Evolutionary conservation across 176 grass and related monocot genomes (phyloP).

Genomic region (Bothriochloa decipiens): DNA sequence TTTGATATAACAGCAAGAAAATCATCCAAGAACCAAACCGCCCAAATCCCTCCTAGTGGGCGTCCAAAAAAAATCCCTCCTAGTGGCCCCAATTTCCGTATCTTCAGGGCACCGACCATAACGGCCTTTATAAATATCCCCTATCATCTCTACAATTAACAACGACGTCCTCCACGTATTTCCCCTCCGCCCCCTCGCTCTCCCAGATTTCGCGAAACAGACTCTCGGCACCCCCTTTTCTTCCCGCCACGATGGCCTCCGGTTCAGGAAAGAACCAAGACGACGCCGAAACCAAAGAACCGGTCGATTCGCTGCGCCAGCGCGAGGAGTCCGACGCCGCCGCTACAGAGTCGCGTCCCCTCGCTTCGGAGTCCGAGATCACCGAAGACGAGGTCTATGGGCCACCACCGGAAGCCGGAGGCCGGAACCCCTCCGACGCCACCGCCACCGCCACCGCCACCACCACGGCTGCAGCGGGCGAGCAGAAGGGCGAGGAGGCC

Average conservation of each 20-base stretch:
- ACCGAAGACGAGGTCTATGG: neutral
- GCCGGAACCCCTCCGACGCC: neutral
- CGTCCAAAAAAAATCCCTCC: too few species aligned
- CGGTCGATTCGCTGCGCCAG: neutral
- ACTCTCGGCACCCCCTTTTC: neutral
- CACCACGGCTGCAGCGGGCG: neutral
- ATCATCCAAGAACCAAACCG: neutral
- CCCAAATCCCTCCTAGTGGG: neutral
- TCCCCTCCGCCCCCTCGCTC: neutral
- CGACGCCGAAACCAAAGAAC: neutral
- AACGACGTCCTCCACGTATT: neutral
- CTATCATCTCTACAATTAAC: neutral
- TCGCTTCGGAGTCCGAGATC: neutral
- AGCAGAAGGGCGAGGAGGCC: neutral
- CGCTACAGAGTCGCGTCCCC: neutral
- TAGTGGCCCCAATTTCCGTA: neutral
- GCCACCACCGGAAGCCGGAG: neutral
- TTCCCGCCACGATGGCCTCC: conserved; percentile 37
- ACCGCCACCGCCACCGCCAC: neutral
- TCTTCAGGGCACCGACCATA: neutral
- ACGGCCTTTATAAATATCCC: neutral
- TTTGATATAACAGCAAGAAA: neutral
- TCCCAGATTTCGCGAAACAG: neutral
- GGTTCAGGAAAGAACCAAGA: conserved; percentile 4
- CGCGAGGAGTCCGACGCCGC: neutral